These are phyloP conservation scores for Dothistroma septosporum DNA, from an alignment of 2,329 filamentous ascomycete genomes.

Conservation along the genomic window DNA sequence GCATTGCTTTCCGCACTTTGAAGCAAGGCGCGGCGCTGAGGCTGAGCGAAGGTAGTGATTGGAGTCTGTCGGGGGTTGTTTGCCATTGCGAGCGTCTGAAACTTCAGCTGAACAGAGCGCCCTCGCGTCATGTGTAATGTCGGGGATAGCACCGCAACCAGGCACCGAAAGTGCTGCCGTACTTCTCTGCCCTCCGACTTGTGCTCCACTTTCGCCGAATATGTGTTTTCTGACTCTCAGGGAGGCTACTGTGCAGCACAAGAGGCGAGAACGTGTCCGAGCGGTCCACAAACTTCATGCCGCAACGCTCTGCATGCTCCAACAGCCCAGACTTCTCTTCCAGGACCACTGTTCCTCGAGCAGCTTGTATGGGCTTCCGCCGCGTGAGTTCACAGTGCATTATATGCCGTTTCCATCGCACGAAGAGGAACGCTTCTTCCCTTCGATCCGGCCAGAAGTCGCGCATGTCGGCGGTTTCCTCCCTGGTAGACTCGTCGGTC, in stretches of 20 bases:
- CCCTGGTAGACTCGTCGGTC: background rate
- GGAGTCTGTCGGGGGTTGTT: background rate
- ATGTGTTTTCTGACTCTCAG: background rate
- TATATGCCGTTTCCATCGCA: background rate
- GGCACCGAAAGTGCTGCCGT: background rate
- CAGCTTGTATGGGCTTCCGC: background rate
- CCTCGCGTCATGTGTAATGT: background rate
- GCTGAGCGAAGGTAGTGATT: background rate
- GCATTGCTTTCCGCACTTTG: background rate
- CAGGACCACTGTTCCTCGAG: background rate
- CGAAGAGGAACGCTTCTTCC: background rate
- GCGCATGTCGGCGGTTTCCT: background rate
- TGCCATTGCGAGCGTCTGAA: background rate
- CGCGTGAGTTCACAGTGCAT: background rate
- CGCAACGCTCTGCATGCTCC: too few relatives aligned
- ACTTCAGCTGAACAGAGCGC: background rate
- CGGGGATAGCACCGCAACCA: background rate
- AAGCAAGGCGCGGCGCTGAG: background rate
- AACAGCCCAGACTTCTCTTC: background rate
- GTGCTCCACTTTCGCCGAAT: background rate
- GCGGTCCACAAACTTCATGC: background rate
- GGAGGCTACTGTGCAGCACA: background rate
- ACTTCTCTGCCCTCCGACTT: background rate
- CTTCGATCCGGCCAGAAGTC: background rate
- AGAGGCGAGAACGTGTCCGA: background rate